These are phyloP conservation scores for Yarrowia osloensis DNA, from an alignment of 805 yeast species.

Conservation along the genomic window DNA sequence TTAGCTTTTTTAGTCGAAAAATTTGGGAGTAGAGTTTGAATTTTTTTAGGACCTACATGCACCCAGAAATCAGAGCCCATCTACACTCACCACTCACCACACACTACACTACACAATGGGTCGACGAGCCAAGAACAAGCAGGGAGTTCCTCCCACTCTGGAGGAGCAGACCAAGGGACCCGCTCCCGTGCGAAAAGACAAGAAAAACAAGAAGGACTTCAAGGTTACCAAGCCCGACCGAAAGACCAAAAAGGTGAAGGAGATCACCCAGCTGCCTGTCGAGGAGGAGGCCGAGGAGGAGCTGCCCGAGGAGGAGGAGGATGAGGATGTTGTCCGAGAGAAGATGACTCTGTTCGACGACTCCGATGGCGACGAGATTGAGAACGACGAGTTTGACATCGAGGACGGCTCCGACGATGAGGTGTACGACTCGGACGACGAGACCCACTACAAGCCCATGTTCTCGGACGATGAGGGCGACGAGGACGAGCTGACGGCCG, in stretches of 20 bases:
- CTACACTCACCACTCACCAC: not conserved
- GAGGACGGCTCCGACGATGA: conserved; percentile 35
- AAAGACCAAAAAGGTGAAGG: conserved; percentile 37
- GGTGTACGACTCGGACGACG: conserved; percentile 61
- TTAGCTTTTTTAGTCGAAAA: conserved; percentile 7
- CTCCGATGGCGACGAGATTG: conserved; percentile 39
- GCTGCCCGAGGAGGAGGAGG: conserved; percentile 53
- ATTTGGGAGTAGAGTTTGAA: conserved; percentile 24
- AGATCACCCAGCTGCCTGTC: not conserved
- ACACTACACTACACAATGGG: conserved; percentile 58
- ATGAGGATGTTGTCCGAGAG: conserved; percentile 65
- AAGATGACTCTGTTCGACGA: conserved; percentile 69
- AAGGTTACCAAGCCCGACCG: conserved; percentile 27
- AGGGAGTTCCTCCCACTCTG: conserved; percentile 84
- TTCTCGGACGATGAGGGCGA: conserved; percentile 74
- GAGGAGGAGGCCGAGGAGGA: conserved; percentile 30
- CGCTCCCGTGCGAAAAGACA: conserved; percentile 30
- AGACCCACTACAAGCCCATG: conserved; percentile 58
- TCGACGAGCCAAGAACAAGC: conserved; percentile 89
- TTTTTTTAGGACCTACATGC: conserved; percentile 25
- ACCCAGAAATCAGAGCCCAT: not conserved
- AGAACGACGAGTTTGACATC: conserved; percentile 53
- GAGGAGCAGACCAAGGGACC: conserved; percentile 53
- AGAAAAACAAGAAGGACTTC: conserved; percentile 8
- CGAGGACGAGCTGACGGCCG: conserved; percentile 52